phyloP scores from a whole-genome alignment of 805 yeast species.

The Yarrowia osloensis region DNA sequence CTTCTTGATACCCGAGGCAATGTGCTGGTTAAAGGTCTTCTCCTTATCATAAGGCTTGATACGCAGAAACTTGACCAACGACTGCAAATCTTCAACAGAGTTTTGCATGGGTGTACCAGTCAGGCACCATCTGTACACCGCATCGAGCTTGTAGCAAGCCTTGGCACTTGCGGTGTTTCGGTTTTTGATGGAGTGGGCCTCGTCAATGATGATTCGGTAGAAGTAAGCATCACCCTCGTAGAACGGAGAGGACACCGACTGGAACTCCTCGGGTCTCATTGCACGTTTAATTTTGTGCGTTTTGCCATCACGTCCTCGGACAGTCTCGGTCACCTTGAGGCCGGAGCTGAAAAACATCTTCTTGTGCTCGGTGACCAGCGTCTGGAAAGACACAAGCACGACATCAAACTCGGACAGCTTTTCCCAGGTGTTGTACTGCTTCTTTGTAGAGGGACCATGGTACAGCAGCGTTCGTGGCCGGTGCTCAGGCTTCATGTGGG shows the following conservation, averaged over 20 bases:
- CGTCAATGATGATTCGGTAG: slow-evolving; percentile 59
- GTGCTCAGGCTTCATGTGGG: slow-evolving; percentile 29
- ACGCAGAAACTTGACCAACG: slow-evolving; percentile 50
- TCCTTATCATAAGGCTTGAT: slow-evolving; percentile 31
- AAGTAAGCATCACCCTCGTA: slow-evolving; percentile 5
- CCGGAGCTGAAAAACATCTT: slow-evolving; percentile 11
- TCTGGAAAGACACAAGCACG: slow-evolving; percentile 6
- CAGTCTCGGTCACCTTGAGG: neutral
- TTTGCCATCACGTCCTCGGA: neutral
- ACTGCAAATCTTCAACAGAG: slow-evolving; percentile 53
- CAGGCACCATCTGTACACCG: slow-evolving; percentile 56
- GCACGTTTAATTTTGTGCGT: neutral
- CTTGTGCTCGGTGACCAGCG: slow-evolving; percentile 24
- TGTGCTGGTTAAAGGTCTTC: neutral
- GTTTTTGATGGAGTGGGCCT: slow-evolving; percentile 64
- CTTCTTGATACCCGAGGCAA: slow-evolving; percentile 10
- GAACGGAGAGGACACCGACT: neutral
- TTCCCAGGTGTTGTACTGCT: slow-evolving; percentile 38
- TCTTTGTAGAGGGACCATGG: slow-evolving; percentile 37
- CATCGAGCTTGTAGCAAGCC: slow-evolving; percentile 49
- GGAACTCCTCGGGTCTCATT: slow-evolving; percentile 11
- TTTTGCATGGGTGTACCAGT: slow-evolving; percentile 71
- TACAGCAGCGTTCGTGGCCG: slow-evolving; percentile 28
- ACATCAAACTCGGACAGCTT: slow-evolving; percentile 45
- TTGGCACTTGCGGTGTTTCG: slow-evolving; percentile 49